Base-by-base conservation (phyloP, 139 green algal genomes). In the Volvox africanus region DNA sequence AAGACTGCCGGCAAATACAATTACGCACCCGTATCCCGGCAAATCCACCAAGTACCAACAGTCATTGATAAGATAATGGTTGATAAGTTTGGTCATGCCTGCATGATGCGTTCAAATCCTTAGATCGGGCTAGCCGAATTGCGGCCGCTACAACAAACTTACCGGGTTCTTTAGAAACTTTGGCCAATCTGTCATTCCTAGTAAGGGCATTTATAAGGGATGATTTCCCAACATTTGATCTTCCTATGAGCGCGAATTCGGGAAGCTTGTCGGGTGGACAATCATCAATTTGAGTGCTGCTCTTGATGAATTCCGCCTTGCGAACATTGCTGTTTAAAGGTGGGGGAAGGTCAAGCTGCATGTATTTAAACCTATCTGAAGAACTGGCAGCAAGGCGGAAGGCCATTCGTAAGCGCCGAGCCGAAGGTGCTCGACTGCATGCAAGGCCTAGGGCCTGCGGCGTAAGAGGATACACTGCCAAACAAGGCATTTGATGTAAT, bases 51-150 rank as follows among this genome's bases (percentile, higher is more conserved):
- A 88, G 88, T 98, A 98, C 98, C 98, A 99, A 28, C 36, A 83
- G 61, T 92, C 90, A 93, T 99, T 99, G 82, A 99, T 99, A 3
- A 99, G 86, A 82, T 98, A 99, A 88, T 99, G 98, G 92, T 99
- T 99, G 88, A 99, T 99, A 62, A 95, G 95, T 82, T 95, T 95
- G 36, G 98, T 99, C 93, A 99, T 99, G 87, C 97, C 97, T 99
- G 93, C 44, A 55, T 55, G 9, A 9, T 55, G 44, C 44, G 5
- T 55, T 55, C 44, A 55, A 55, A 14, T 55, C 5, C 44, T 55
- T 55, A 55, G 5, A 55, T 55, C 5, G 44, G 44, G 44, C 9
- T 73, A 14, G 65, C 24, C 11, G 65, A 55, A 82, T 61, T 55
- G 32, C 76, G 61, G 32, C 65, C 65, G 24, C 65, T 24, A 24